Evolutionary conservation across 2,329 filamentous ascomycete genomes (phyloP).

Genomic region (Fusarium sp.): DNA sequence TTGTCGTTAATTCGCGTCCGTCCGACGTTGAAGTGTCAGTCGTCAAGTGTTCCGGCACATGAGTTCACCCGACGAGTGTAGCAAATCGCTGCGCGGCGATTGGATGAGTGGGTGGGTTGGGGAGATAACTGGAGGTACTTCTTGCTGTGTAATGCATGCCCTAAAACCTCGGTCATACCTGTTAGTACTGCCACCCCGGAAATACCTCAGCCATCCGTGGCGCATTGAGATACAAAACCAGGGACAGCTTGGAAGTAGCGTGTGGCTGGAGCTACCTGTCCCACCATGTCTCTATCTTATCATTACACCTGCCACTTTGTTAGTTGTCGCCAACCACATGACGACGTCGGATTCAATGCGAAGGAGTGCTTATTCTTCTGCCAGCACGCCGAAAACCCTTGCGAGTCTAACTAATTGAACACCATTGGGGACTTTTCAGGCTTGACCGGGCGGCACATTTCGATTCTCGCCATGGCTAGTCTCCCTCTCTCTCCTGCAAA

Average conservation of each 20-base stretch:
- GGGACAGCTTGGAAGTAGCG: neutral
- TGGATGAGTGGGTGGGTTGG: constrained; percentile 24
- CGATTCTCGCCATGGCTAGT: constrained; percentile 37
- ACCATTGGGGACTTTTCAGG: neutral
- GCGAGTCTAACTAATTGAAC: neutral
- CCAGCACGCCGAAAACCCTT: neutral
- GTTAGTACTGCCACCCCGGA: constrained; percentile 4
- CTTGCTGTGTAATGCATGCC: too few species aligned
- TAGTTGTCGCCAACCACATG: constrained; percentile 23
- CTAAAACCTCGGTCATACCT: neutral
- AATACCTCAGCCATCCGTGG: constrained; percentile 4
- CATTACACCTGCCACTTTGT: constrained; percentile 27
- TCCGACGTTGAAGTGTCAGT: constrained; percentile 39
- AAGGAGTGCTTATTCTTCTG: neutral
- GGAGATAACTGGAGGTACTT: constrained; percentile 25
- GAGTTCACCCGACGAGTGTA: constrained; percentile 44
- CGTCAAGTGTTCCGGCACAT: constrained; percentile 32
- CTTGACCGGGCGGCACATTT: neutral
- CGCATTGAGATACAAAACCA: neutral
- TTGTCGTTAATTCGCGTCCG: constrained; percentile 40
- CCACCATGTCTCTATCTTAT: constrained; percentile 9
- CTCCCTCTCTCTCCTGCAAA: constrained; percentile 71
- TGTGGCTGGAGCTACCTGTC: constrained; percentile 23
- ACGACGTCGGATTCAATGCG: constrained; percentile 6
- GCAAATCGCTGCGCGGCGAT: constrained; percentile 41